These are phyloP conservation scores for Nicotiana obtusifolia DNA, from an alignment of 257 asterid species.

Conservation along the genomic window DNA sequence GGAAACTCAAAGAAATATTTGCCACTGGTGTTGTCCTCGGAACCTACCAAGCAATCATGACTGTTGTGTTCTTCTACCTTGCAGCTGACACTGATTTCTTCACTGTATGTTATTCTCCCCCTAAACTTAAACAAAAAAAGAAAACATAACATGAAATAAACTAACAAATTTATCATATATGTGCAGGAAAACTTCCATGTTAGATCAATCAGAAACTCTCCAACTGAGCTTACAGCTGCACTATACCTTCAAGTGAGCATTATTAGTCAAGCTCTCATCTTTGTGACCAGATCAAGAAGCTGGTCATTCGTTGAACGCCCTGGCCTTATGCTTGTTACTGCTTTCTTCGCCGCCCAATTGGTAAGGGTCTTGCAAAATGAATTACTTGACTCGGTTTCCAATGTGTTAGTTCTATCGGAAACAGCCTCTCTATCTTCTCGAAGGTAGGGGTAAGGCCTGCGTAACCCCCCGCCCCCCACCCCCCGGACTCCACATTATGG, in stretches of 20 bases:
- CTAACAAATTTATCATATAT: neutral
- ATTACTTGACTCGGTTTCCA: neutral
- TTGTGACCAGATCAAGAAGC: conserved; percentile 77
- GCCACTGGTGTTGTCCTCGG: conserved; percentile 88
- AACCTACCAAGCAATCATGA: conserved; percentile 70
- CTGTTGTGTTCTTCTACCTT: conserved; percentile 71
- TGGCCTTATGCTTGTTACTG: conserved; percentile 53
- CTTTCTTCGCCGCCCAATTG: conserved; percentile 71
- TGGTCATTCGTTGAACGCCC: conserved; percentile 88
- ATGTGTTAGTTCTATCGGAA: too few relatives aligned
- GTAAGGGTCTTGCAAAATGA: conserved; percentile 21
- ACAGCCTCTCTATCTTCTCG: too few relatives aligned
- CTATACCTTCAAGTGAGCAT: conserved; percentile 95
- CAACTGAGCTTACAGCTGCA: conserved; percentile 62
- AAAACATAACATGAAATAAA: neutral
- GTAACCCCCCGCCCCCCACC: too few relatives aligned
- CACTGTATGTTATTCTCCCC: conserved; percentile 28
- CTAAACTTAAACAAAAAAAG: neutral
- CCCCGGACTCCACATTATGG: too few relatives aligned
- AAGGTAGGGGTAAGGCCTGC: too few relatives aligned
- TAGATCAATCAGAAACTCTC: conserved; percentile 39
- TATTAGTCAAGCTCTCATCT: conserved; percentile 86
- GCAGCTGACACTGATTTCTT: conserved; percentile 69
- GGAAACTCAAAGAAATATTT: conserved; percentile 90
- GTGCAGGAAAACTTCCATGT: conserved; percentile 42